Evolutionary conservation across 495 filamentous ascomycete species (phyloP).

Genomic region (Xylaria longipes): DNA sequence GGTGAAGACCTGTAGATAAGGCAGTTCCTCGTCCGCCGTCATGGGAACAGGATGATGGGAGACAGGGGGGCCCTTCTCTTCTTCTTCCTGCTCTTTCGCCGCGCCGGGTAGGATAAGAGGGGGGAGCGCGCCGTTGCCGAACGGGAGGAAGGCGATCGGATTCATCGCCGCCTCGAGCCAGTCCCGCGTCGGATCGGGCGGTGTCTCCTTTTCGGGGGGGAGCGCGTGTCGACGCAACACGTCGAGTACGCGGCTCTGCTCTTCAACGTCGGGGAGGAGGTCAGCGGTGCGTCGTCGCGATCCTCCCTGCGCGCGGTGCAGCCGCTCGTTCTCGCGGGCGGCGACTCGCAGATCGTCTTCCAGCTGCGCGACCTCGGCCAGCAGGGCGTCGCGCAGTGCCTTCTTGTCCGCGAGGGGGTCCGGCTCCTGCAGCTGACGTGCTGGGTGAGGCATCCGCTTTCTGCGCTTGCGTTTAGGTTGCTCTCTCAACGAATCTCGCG

Average conservation of each 20-base stretch:
- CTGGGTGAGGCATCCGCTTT: slow-evolving; percentile 34
- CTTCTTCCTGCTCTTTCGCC: slow-evolving; percentile 3
- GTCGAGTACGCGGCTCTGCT: slow-evolving; percentile 41
- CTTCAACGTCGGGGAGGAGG: slow-evolving; percentile 31
- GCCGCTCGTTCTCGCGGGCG: slow-evolving; percentile 47
- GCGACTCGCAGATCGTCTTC: slow-evolving; percentile 46
- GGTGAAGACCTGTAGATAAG: slow-evolving; percentile 63
- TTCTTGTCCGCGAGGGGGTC: slow-evolving; percentile 51
- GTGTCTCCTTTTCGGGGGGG: slow-evolving; percentile 39
- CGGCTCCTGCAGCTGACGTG: slow-evolving; percentile 43
- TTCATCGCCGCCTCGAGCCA: slow-evolving; percentile 51
- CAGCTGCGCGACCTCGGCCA: slow-evolving; percentile 45
- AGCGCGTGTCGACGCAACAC: slow-evolving; percentile 48
- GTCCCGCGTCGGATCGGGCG: slow-evolving; percentile 33
- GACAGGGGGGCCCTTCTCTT: slow-evolving; percentile 38
- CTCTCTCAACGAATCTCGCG: slow-evolving; percentile 22
- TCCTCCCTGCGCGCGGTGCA: slow-evolving; percentile 38
- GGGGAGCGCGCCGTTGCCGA: slow-evolving; percentile 39
- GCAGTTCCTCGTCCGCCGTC: slow-evolving; percentile 57
- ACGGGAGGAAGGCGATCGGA: slow-evolving; percentile 58
- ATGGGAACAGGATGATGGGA: slow-evolving; percentile 63
- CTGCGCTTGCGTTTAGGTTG: slow-evolving; percentile 33
- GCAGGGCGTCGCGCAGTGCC: slow-evolving; percentile 44
- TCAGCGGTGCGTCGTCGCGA: slow-evolving; percentile 8
- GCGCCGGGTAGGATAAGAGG: slow-evolving; percentile 25